A percentile compares a stretch with the other conserved stretches of the same genome.
These are phyloP conservation scores for Albizia julibrissin DNA, from an alignment of 306 rosid species.

Conservation along the genomic window DNA sequence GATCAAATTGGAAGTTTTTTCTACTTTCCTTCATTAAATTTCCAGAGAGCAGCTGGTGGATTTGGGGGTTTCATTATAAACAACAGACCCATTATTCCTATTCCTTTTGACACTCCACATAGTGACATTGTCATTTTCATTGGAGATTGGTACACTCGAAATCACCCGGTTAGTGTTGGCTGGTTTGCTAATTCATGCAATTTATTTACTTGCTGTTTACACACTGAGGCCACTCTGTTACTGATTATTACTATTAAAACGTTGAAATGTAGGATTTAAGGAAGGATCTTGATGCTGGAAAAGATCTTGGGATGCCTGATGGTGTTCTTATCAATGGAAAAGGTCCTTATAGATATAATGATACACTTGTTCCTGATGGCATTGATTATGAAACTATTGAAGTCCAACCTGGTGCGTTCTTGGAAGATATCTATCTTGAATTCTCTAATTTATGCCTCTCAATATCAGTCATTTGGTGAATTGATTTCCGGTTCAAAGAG, in stretches of 20 bases:
- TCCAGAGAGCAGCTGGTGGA: conserved; percentile 97
- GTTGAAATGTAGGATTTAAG: conserved; percentile 69
- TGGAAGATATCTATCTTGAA: conserved; percentile 12
- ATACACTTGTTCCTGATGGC: conserved; percentile 82
- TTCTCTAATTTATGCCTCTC: not conserved
- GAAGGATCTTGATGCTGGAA: conserved; percentile 78
- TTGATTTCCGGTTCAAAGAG: not conserved
- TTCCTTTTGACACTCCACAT: conserved; percentile 83
- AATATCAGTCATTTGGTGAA: not conserved
- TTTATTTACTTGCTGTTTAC: not conserved
- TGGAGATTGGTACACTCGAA: conserved; percentile 90
- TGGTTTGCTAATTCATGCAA: not conserved
- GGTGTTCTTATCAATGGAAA: conserved; percentile 99
- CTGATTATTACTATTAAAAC: conserved; percentile 17
- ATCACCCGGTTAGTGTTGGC: conserved; percentile 77
- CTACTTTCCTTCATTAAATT: conserved; percentile 85
- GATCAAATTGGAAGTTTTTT: conserved; percentile 96
- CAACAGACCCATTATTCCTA: conserved; percentile 61
- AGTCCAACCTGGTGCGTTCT: conserved; percentile 72
- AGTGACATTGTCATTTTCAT: conserved; percentile 72
- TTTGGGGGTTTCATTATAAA: conserved; percentile 80
- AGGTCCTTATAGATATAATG: conserved; percentile 87
- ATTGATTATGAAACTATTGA: conserved; percentile 72
- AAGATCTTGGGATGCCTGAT: conserved; percentile 91
- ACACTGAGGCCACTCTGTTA: not conserved